Evolutionary conservation across 345 rosid species (phyloP), one percentile per base, ranked within the genome.

Genomic region (Ceriops zippeliana): DNA sequence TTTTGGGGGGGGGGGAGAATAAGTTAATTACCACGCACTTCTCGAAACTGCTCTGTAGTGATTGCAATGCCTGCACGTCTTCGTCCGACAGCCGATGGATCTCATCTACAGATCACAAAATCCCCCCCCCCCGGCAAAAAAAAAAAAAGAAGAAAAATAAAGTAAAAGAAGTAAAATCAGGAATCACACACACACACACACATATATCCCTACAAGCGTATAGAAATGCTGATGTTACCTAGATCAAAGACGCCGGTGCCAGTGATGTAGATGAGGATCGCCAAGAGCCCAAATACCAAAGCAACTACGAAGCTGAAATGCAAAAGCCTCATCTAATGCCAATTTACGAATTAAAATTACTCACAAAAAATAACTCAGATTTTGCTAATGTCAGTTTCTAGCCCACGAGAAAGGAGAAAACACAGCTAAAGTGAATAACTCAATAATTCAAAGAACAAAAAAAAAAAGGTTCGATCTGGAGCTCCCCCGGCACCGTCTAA

Each of bases 231-330:
- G 19, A 42, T 13, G 17, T 42, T 11, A 91, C 97, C 70, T 59
- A 82, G 81, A 83, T 77, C 71, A 51, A 96, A 84, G 82, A 95
- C 79, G 74, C 96, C 99, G 72, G 82, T 66, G 74, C 96, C 99
- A 72, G 82, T 66, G 75, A 90, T 81, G 82, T 88, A 91, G 74
- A 91, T 83, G 80, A 90, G 78, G 65, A 93, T 85, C n/a, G 88
- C 91, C 6, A 85, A 82, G 70, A 87, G 30, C 32, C 97, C 96
- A 66, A 90, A 91, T 9, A 84, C 77, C 62, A 91, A 67, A 72
- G 91, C 89, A 34, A 86, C 63, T 22, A 87, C 42, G 42, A 95
- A 73, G 20, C 80, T 87, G 58, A 86, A 69, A 73, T 80, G 89
- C 83, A 93, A 74, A 11, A 87, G 76, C 90, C 75, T 91, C 96